Conservation (phyloP, 208 protist species). For the Wallacemonas collosoma region DNA sequence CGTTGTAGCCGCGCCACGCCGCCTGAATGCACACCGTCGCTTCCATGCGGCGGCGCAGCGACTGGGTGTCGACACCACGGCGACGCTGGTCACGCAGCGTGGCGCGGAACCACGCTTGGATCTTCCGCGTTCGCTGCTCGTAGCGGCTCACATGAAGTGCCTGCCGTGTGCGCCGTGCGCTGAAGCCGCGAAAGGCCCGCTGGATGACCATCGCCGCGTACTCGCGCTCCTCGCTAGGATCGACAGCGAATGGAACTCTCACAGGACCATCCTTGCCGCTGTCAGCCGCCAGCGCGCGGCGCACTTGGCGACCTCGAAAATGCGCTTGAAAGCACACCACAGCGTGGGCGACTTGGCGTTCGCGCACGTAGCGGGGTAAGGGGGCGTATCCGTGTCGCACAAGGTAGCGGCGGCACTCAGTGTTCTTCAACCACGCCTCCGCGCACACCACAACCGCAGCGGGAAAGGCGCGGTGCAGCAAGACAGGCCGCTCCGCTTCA, state of each 20-base stretch:
- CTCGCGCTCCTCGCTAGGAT: slow-evolving; percentile 32
- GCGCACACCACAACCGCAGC: slow-evolving; percentile 40
- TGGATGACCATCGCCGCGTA: slow-evolving; percentile 78
- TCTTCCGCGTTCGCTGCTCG: slow-evolving; percentile 22
- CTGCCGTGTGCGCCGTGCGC: slow-evolving; percentile 24
- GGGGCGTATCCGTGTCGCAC: slow-evolving; percentile 24
- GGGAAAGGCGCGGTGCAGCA: slow-evolving; percentile 17
- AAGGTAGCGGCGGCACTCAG: slow-evolving; percentile 44
- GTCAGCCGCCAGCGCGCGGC: neutral
- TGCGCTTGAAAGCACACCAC: slow-evolving; percentile 36
- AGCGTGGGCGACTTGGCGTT: slow-evolving; percentile 25
- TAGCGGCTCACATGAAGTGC: slow-evolving; percentile 23
- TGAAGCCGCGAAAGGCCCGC: slow-evolving; percentile 32
- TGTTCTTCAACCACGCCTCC: slow-evolving; percentile 48
- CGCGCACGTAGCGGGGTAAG: slow-evolving; percentile 19
- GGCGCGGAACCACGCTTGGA: slow-evolving; percentile 62
- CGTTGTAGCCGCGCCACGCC: slow-evolving; percentile 62
- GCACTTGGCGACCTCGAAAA: slow-evolving; percentile 33
- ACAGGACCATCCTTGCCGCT: neutral
- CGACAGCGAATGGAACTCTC: neutral
- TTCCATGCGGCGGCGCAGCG: slow-evolving; percentile 25
- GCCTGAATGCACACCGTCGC: slow-evolving; percentile 62
- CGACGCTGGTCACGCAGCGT: slow-evolving; percentile 30
- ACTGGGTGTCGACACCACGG: slow-evolving; percentile 51
- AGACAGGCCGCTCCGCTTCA: neutral